These are phyloP conservation scores for Tricholoma flavovirens DNA, from an alignment of 768 basidiomycete species.

Conservation along the genomic window DNA sequence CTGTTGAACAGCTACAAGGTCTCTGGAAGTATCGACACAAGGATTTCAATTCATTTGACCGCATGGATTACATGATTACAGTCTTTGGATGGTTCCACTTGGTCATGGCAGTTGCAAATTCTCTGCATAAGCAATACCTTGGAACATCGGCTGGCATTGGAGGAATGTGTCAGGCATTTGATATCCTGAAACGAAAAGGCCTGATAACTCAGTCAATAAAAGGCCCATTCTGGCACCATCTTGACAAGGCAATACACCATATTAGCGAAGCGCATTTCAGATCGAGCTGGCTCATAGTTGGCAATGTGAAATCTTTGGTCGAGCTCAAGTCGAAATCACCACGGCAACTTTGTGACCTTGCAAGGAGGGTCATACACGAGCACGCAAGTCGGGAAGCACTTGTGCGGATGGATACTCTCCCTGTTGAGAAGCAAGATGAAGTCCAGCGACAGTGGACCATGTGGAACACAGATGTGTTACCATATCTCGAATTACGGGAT, in stretches of 20 bases:
- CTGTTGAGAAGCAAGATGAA: constrained; percentile 21
- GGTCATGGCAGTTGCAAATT: constrained; percentile 34
- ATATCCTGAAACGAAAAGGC: constrained; percentile 25
- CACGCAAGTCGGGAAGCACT: constrained; percentile 28
- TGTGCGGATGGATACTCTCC: constrained; percentile 16
- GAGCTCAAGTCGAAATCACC: constrained; percentile 24
- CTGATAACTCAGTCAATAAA: constrained; percentile 17
- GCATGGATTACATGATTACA: constrained; percentile 26
- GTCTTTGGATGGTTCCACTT: constrained; percentile 38
- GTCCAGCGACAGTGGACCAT: constrained; percentile 21
- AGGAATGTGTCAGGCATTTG: constrained; percentile 27
- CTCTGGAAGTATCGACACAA: constrained; percentile 22
- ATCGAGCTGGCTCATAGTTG: constrained; percentile 25
- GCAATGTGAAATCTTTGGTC: constrained; percentile 14
- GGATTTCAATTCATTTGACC: constrained; percentile 26
- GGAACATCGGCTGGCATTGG: constrained; percentile 23
- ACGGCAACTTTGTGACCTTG: constrained; percentile 20
- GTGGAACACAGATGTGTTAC: constrained; percentile 31
- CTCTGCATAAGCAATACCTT: constrained; percentile 37
- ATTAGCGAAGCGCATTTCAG: constrained; percentile 33
- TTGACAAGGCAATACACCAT: constrained; percentile 32
- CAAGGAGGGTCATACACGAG: constrained; percentile 19
- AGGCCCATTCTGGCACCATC: constrained; percentile 30
- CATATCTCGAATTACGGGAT: constrained; percentile 29
- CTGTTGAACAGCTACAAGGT: constrained; percentile 19